Conservation (phyloP, 305 asterid genomes). For the Stenogyne calaminthoides region DNA sequence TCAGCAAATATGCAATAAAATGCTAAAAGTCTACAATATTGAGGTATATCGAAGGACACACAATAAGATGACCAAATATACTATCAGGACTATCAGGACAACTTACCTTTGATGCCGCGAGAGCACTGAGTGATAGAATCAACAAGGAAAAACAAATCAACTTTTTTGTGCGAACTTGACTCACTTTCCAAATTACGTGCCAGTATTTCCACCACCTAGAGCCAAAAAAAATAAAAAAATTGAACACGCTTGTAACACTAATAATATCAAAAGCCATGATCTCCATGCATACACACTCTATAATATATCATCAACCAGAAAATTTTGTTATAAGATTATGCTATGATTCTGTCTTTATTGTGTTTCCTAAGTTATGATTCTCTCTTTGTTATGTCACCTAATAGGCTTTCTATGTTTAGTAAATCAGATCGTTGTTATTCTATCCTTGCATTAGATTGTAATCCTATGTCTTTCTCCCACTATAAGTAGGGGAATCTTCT, state of each 20-base stretch:
- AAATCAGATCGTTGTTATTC: too few species aligned
- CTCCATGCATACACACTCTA: constrained; percentile 11
- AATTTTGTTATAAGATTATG: neutral
- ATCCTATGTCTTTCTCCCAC: too few species aligned
- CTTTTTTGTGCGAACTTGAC: constrained; percentile 70
- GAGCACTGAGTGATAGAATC: constrained; percentile 91
- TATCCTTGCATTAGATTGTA: too few species aligned
- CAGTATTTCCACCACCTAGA: constrained; percentile 81
- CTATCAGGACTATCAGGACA: constrained; percentile 20
- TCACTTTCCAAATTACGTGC: constrained; percentile 65
- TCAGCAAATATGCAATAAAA: constrained; percentile 28
- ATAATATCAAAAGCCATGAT: constrained; percentile 1
- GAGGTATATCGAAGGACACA: constrained; percentile 17
- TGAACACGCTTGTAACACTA: neutral
- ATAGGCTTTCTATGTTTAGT: too few species aligned
- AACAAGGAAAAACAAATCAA: constrained; percentile 90
- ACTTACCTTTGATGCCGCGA: constrained; percentile 74
- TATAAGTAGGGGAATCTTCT: too few species aligned
- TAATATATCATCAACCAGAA: constrained; percentile 17
- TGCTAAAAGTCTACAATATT: constrained; percentile 11
- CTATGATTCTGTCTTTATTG: too few species aligned
- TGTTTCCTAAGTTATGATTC: too few species aligned
- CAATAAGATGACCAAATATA: constrained; percentile 7
- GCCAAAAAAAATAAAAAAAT: constrained; percentile 25
- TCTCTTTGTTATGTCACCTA: too few species aligned